Evolutionary conservation across 345 rosid genomes (phyloP).

Genomic region (Aquilaria sinensis): DNA sequence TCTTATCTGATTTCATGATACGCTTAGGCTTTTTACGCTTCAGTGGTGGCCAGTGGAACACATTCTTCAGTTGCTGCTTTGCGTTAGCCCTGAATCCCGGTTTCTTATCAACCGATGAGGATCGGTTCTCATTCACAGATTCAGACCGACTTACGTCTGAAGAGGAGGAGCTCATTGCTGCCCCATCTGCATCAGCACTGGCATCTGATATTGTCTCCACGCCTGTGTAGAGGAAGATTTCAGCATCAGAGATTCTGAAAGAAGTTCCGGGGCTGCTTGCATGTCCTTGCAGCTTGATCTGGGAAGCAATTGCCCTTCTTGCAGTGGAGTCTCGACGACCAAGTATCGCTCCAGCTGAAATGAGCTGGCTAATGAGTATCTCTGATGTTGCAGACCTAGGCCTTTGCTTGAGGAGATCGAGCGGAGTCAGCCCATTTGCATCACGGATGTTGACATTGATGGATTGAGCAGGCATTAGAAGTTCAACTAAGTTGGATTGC

Average conservation of each 20-base stretch:
- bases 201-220: slow-evolving; percentile 41
- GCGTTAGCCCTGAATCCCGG: slow-evolving; percentile 40
- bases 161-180: slow-evolving; percentile 39
- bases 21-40: slow-evolving; percentile 37
- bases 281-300: slow-evolving; percentile 61
- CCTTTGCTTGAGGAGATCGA: slow-evolving; percentile 65
- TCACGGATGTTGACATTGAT: slow-evolving; percentile 61
- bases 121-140: slow-evolving; percentile 32
- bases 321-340: slow-evolving; percentile 47
- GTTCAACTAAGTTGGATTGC: slow-evolving; percentile 55
- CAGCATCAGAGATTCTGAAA: slow-evolving; percentile 61
- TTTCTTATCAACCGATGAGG: slow-evolving; percentile 31
- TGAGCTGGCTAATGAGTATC: slow-evolving; percentile 53
- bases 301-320: slow-evolving; percentile 55
- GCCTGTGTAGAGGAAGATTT: slow-evolving; percentile 57
- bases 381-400: slow-evolving; percentile 63
- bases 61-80: slow-evolving; percentile 51
- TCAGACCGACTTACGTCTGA: slow-evolving; percentile 35
- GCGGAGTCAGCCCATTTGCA: slow-evolving; percentile 70
- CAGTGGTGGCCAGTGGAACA: slow-evolving; percentile 54
- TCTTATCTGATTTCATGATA: slow-evolving; percentile 19
- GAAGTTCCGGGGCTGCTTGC: slow-evolving; percentile 76
- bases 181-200: slow-evolving; percentile 28
- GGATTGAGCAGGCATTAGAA: slow-evolving; percentile 58
- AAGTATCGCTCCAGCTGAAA: slow-evolving; percentile 73